Evolutionary conservation across 345 rosid species (phyloP).

Genomic region (Acer saccharum): DNA sequence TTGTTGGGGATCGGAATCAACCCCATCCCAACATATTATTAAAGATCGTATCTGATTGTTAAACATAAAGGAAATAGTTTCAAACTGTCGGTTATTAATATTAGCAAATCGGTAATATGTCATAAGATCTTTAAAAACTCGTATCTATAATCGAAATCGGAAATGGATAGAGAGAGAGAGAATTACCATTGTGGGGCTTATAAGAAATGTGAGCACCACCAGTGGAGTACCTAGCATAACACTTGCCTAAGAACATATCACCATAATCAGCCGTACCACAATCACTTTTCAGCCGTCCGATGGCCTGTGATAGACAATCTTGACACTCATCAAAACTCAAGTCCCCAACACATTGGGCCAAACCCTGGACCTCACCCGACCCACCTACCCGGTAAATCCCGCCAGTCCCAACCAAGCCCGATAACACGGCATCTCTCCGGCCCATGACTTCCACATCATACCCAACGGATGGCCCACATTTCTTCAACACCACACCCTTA

Average conservation of each 20-base stretch:
- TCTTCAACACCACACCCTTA: slow-evolving; percentile 63
- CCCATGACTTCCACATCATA: slow-evolving; percentile 54
- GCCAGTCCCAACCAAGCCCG: slow-evolving; percentile 39
- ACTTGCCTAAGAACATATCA: slow-evolving; percentile 77
- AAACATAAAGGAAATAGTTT: no score
- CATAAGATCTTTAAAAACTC: neutral
- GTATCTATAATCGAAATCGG: neutral
- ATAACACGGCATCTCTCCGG: slow-evolving; percentile 63
- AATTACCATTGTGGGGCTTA: slow-evolving; percentile 46
- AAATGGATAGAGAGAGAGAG: neutral
- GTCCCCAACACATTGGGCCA: slow-evolving; percentile 88
- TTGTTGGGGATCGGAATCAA: no score
- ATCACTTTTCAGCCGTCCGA: slow-evolving; percentile 64
- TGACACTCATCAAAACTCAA: slow-evolving; percentile 63
- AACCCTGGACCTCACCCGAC: slow-evolving; percentile 75
- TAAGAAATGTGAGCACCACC: slow-evolving; percentile 40
- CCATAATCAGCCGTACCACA: slow-evolving; percentile 67
- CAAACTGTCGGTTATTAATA: no score
- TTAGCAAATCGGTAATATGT: no score
- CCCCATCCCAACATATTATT: no score
- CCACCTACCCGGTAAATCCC: slow-evolving; percentile 74
- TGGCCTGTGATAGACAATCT: slow-evolving; percentile 70
- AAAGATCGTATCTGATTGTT: no score
- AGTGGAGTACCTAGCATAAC: slow-evolving; percentile 73
- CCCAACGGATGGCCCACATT: slow-evolving; percentile 84